These are phyloP conservation scores for Nannochloris sp. DNA, from an alignment of 139 green algal species.

Conservation along the genomic window DNA sequence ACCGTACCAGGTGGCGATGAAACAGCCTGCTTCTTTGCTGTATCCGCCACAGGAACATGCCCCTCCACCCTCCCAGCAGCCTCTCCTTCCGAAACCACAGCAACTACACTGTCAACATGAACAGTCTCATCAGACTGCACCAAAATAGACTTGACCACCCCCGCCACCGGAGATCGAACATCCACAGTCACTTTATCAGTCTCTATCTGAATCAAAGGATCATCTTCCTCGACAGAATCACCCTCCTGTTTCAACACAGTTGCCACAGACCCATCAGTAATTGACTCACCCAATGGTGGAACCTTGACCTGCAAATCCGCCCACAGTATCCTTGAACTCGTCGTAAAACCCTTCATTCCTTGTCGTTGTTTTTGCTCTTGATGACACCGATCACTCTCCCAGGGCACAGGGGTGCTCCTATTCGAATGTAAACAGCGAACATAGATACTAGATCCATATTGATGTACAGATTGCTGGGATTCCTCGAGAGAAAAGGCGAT, in stretches of 20 bases:
- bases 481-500: too few species aligned
- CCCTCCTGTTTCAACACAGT: conserved; percentile 22
- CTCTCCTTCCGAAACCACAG: conserved; percentile 16
- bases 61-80: not conserved
- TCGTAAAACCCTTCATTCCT: too few species aligned
- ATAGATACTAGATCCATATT: too few species aligned
- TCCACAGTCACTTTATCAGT: conserved; percentile 39
- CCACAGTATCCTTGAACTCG: not conserved
- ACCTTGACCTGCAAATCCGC: conserved; percentile 21
- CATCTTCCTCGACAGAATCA: conserved; percentile 28
- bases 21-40: not conserved
- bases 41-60: not conserved
- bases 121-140: conserved; percentile 29
- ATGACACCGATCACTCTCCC: too few species aligned
- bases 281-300: conserved; percentile 29
- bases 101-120: conserved; percentile 23
- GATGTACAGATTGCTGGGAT: too few species aligned
- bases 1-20: not conserved
- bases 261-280: conserved; percentile 25
- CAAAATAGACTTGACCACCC: conserved; percentile 27
- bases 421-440: too few species aligned
- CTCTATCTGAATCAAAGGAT: conserved; percentile 31
- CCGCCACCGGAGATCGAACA: conserved; percentile 27
- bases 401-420: too few species aligned
- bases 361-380: too few species aligned